Evolutionary conservation across 202 grass and related monocot species (phyloP), one percentile per base, ranked within the genome.

Genomic region (Brachypodium distachyon): DNA sequence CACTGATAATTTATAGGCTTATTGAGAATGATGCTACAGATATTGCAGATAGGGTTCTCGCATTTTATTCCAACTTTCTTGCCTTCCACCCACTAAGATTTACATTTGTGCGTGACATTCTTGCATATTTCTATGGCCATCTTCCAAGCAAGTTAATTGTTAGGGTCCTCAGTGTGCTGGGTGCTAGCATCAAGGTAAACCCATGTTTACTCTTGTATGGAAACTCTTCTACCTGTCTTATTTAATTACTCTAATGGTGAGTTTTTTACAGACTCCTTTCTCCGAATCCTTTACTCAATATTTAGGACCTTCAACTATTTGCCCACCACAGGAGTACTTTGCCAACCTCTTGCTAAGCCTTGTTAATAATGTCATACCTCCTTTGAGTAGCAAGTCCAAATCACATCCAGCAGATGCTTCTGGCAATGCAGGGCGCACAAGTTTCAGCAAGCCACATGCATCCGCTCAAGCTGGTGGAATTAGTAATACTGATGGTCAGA

Each of bases 301-400:
- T 65, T 59, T 98, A 62, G 81, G 69, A 47, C 85, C 89, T 36
- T 72, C 91, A 75, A 94, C 87, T 55, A 32, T 65, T 67, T 92
- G 87, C 72, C 96, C 96, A 70, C 91, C 96, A 41, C 91, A 58
- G n/a, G 96, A 98, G 82, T 98, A 98, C 80, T 98, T 87, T 75
- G 83, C 91, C 25, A 98, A 90, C 77, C 89, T 98, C 86, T 82
- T 99, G 78, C 64, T 98, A 51, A 87, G 85, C 61, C 87, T 98
- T 48, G 95, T 98, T 71, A 90, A 92, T 77, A 95, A 95, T 82
- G 95, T 95, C 37, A 98, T 98, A 88, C 95, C 95, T 73, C 84
- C 89, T 90, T 86, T 98, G 58, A 94, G 79, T 80, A 92, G 89
- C 53, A 98, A 98, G 76, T 92, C 79, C 54, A 94, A 87, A 81